Conservation (phyloP, 306 rosid genomes). For the Ceratonia siliqua region DNA sequence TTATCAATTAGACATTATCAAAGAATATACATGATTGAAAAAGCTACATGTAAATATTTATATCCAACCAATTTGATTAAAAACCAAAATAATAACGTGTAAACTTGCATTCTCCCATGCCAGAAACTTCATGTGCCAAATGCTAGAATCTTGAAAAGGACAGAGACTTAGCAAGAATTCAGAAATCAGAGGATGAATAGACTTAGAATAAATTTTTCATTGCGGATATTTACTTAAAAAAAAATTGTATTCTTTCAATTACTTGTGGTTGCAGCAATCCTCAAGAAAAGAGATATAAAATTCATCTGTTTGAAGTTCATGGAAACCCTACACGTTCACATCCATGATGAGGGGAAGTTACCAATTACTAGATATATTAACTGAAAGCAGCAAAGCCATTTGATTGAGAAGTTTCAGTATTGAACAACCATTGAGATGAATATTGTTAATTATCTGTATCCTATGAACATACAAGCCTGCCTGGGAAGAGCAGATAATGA, state of each 20-base stretch:
- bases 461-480: slow-evolving; percentile 7
- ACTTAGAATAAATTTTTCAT: not conserved
- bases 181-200: not conserved
- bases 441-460: not conserved
- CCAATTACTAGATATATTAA: not conserved
- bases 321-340: not conserved
- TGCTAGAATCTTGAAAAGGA: not conserved
- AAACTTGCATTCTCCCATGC: not conserved
- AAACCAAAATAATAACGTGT: not conserved
- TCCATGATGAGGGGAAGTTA: not conserved
- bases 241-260: not conserved
- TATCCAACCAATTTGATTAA: not conserved
- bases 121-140: not conserved
- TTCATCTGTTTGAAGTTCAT: not conserved
- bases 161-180: not conserved
- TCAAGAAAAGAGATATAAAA: not conserved
- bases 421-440: not conserved
- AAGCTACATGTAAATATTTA: not conserved
- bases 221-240: not conserved
- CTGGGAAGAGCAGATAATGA: not conserved
- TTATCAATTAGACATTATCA: not conserved
- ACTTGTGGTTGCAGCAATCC: not conserved
- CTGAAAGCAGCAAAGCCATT: not conserved
- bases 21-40: not conserved
- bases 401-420: not conserved